phyloP scores from a whole-genome alignment of 2,329 filamentous ascomycete genomes.

The Epichloe hybrida region DNA sequence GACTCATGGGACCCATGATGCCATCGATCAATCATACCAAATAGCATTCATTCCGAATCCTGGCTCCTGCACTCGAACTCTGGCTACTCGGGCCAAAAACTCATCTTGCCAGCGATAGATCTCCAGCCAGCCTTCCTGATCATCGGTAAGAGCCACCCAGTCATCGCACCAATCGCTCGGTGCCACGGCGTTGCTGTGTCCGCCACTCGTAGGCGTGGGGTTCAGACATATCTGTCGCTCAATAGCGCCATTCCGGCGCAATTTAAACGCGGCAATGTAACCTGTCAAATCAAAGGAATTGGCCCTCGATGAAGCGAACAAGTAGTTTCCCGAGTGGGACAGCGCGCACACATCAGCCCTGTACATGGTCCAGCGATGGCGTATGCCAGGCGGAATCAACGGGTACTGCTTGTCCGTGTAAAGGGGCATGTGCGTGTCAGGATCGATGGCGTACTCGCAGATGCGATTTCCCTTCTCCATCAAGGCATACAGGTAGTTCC shows the following conservation, averaged over 20 bases:
- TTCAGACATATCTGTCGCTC: constrained; percentile 69
- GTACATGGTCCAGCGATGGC: constrained; percentile 48
- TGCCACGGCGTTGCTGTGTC: constrained; percentile 77
- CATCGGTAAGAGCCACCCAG: constrained; percentile 81
- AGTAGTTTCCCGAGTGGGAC: constrained; percentile 54
- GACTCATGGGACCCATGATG: background rate
- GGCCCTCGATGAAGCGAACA: constrained; percentile 74
- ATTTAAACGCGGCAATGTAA: constrained; percentile 69
- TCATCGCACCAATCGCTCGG: constrained; percentile 77
- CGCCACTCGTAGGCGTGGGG: constrained; percentile 75
- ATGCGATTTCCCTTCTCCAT: constrained; percentile 85
- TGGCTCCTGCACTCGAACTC: constrained; percentile 67
- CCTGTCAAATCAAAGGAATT: constrained; percentile 66
- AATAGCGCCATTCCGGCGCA: constrained; percentile 55
- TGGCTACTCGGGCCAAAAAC: constrained; percentile 65
- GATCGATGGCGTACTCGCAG: constrained; percentile 70
- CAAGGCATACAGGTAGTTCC: constrained; percentile 68
- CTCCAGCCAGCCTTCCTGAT: constrained; percentile 77
- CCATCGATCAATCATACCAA: constrained; percentile 33
- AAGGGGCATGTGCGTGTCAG: constrained; percentile 56
- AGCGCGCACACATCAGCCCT: constrained; percentile 74
- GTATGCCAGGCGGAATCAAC: constrained; percentile 62
- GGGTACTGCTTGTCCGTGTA: constrained; percentile 68
- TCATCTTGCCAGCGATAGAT: constrained; percentile 80
- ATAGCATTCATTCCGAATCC: constrained; percentile 96